Base-by-base conservation (phyloP, 2,329 filamentous ascomycete genomes). In the Colletotrichum sp. region DNA sequence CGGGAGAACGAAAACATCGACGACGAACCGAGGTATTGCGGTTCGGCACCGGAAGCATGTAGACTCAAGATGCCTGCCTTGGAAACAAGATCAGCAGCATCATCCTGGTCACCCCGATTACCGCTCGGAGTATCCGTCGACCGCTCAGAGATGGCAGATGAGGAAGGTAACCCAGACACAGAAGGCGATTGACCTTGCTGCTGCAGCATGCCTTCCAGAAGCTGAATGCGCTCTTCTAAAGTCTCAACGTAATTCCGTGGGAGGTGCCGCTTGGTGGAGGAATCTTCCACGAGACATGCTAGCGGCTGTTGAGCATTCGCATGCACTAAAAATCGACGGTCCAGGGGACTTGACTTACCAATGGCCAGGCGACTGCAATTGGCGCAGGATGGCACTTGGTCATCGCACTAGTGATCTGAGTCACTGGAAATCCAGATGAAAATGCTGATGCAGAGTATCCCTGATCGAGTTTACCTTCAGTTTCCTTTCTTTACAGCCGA, bases 161-260 rank as follows among this genome's bases (percentile, higher is more conserved):
- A 28, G 55, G 55, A 24, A 21, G 21, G 21, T 10, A 59, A 59
- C 15, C 21, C 62, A 16, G 18, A 13, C 8, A 32, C 5, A 16
- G 62, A n/a, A 39, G 34, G 4, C 12, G 34, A 18, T 26, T 64
- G 62, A 16, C 7, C 13, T 64, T 60, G 21, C n/a, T 5, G 62
- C 8, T 69, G 69, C 16, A 69, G 36, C 21, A 30, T 16, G 7
- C 69, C 62, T 67, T 83, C 81, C 9, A 83, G 78, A 52, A 75
- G 55, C 8, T 78, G 79, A 2, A 84, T 72, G 0, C 82, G 79
- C 44, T 78, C 62, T 44, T 84, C 82, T 18, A 84, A 64, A 1
- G 76, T 77, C 62, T 82, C 78, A 5, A 84, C 21, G 34, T 84
- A 84, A 69, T 83, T 82, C 5, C 82, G 78, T n/a, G 83, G 82